Base-by-base conservation (phyloP, 1,284 basidiomycete species). In the Coniophora puteana region DNA sequence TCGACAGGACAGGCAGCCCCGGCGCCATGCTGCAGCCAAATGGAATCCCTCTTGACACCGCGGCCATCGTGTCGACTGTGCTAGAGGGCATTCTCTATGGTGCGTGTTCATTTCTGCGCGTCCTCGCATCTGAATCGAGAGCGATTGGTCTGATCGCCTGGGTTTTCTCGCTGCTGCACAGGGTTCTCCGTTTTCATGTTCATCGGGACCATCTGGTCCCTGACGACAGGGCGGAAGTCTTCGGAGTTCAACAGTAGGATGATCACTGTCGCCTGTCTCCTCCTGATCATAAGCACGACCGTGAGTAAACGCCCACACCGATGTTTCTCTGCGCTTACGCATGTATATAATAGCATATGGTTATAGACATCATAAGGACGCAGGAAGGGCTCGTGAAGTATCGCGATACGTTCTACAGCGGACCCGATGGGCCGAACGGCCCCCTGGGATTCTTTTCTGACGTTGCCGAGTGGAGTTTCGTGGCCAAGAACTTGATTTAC, bases 41-140 rank as follows among this genome's bases (percentile, higher is more conserved):
- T 17, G 33, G 33, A 16, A 41, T 54, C 27, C 33, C 49, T 13
- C 44, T 54, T 20, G 52, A 55, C 21, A 41, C 44, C 14, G 48
- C 43, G 1, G 43, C 48, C 8, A 39, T 54, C 22, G 34, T 56
- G 14, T 54, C 54, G 21, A 52, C 45, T 3, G 40, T 44, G 7
- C 35, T 54, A 21, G 52, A 56, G 36, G 54, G 43, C 7, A 52
- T 54, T 21, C 37, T 56, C 8, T 54, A 54, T 37, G 50, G 54
- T 52, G 22, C 36, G 49, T 28, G n/a, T n/a, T 13, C 10, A 14
- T n/a, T 10, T 10, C 26, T 27, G n/a, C 26, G n/a, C 10, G 10
- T 27, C n/a, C 26, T 27, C 10, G 10, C n/a, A n/a, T 27, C 8
- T 27, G n/a, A 27, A 27, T 27, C 26, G n/a, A 10, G 26, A n/a